Evolutionary conservation across 2,329 filamentous ascomycete genomes (phyloP).

Genomic region (Helotiales sp.): DNA sequence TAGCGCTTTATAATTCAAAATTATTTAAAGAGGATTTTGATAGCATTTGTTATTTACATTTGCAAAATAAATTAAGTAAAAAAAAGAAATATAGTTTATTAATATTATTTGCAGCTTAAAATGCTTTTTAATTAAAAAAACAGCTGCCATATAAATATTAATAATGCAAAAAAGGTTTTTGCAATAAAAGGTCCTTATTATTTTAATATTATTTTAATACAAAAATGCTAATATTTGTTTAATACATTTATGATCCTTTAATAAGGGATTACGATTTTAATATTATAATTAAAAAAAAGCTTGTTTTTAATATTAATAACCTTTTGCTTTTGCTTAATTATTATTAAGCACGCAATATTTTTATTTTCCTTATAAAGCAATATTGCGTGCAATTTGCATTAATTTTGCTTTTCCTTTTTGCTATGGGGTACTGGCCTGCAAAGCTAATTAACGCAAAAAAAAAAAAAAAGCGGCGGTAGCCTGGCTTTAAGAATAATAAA

Average conservation of each 20-base stretch:
- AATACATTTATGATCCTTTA: background rate
- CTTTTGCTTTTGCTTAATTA: no score
- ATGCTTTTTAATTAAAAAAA: background rate
- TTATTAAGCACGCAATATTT: no score
- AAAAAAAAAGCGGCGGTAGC: background rate
- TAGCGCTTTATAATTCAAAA: no score
- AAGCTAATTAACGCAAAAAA: background rate
- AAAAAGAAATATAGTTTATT: background rate
- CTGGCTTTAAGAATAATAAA: no score
- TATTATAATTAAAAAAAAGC: no score
- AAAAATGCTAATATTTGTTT: background rate
- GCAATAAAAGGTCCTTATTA: background rate
- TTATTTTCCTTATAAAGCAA: no score
- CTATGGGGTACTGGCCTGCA: background rate
- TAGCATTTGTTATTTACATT: no score
- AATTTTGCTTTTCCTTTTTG: background rate
- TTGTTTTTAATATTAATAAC: no score
- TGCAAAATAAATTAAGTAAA: background rate
- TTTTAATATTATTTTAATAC: background rate
- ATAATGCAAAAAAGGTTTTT: background rate
- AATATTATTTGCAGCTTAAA: no score
- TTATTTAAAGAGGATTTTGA: no score
- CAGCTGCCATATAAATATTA: background rate
- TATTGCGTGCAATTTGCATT: no score
- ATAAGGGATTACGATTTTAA: background rate